These are phyloP conservation scores for Mucor circinelloides DNA, from an alignment of 371 early-diverging fungal species.

Conservation along the genomic window DNA sequence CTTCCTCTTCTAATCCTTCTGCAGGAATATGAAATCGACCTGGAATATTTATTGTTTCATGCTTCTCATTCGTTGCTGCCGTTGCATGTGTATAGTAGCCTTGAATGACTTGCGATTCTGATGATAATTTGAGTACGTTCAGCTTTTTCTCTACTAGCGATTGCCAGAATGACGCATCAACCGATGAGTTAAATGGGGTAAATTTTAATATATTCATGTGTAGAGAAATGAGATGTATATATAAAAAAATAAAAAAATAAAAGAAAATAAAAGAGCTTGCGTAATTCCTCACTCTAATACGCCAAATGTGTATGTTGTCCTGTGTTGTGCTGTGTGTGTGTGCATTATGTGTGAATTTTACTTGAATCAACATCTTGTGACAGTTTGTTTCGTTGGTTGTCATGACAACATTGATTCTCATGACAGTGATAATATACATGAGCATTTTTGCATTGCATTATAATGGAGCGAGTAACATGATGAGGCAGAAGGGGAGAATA, in stretches of 20 bases:
- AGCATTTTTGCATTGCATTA: background rate
- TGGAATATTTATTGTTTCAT: constrained; percentile 22
- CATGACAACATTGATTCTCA: background rate
- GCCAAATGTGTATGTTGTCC: background rate
- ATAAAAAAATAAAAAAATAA: constrained; percentile 5
- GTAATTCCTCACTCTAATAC: background rate
- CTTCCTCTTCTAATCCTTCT: constrained; percentile 31
- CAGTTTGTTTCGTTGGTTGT: background rate
- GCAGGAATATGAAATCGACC: constrained; percentile 36
- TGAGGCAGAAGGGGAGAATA: background rate
- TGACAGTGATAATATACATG: background rate
- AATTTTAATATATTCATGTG: constrained; percentile 69
- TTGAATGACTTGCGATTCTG: constrained; percentile 52
- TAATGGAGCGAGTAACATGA: background rate
- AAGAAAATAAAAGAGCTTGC: background rate
- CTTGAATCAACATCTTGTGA: background rate
- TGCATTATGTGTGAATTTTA: background rate
- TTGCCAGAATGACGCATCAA: constrained; percentile 93
- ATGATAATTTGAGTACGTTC: constrained; percentile 76
- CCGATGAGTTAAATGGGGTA: constrained; percentile 79
- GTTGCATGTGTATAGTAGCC: constrained; percentile 70
- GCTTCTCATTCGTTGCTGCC: constrained; percentile 23
- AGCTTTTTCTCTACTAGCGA: constrained; percentile 80
- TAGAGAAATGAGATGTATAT: background rate
- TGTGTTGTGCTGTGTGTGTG: background rate